Conservation (phyloP, 192 early-diverging fungal species). For the Coemansia sp. region DNA sequence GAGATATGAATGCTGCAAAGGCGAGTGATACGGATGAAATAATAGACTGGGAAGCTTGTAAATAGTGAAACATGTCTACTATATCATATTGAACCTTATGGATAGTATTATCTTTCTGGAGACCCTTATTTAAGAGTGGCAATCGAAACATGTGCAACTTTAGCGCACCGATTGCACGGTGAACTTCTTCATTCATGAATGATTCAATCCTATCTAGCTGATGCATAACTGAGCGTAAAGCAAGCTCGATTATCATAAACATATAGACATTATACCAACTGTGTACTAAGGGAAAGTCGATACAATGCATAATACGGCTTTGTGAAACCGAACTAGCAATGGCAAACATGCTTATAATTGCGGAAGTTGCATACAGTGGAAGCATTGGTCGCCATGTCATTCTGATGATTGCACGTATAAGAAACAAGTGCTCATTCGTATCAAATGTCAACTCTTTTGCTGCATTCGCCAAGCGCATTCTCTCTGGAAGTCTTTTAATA, state of each 20-base stretch:
- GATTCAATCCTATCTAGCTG: not conserved
- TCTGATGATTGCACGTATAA: slow-evolving; percentile 25
- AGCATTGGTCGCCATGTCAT: slow-evolving; percentile 44
- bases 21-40: no score
- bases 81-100: no score
- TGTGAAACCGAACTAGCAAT: no score
- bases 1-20: slow-evolving; percentile 2
- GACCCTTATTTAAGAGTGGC: slow-evolving; percentile 16
- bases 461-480: not conserved
- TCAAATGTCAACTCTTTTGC: not conserved
- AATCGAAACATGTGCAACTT: slow-evolving; percentile 29
- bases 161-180: slow-evolving; percentile 3
- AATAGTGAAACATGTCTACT: no score
- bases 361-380: slow-evolving; percentile 15
- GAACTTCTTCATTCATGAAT: not conserved
- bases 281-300: slow-evolving; percentile 20
- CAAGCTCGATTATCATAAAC: not conserved
- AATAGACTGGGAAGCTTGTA: no score
- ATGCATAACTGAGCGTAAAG: not conserved
- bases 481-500: not conserved
- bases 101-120: not conserved
- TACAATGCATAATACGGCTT: slow-evolving; percentile 17
- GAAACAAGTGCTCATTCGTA: not conserved
- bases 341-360: no score
- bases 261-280: slow-evolving; percentile 17